Evolutionary conservation across 306 rosid genomes (phyloP), one percentile per base, ranked within the genome.

Genomic region (Quercus bicolor): DNA sequence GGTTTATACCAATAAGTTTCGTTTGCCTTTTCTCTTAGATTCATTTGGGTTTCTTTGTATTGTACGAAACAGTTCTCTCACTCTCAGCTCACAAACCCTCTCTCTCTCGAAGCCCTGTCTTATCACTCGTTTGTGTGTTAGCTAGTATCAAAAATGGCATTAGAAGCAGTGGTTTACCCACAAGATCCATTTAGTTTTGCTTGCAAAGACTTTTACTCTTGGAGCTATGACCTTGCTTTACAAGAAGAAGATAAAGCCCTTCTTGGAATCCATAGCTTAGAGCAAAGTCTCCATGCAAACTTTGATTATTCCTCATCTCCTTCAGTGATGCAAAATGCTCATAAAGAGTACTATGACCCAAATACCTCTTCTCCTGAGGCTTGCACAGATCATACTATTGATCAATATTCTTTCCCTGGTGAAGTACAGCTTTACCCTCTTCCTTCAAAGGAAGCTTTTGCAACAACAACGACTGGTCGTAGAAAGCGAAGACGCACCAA

Each of bases 401-500:
- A 26, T 21, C 68, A 74, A 9, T 48, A 48, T 54, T 68, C 56
- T n/a, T 13, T 60, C 56, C 4, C 43, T 0, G 29, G 56, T 40
- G 45, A 40, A 23, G 8, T 78, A 37, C 45, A 40, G 8, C 20
- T 51, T 24, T 76, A 61, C 33, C 52, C 72, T n/a, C 16, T 68
- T n/a, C 16, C 84, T 29, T 34, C 70, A 5, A 43, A 7, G 12
- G 83, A 43, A 2, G 20, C 80, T 10, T 8, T 8, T 40, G 45
- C 10, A 12, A 13, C 56, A 8, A 40, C 87, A 5, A 60, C 86
- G 15, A 70, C 84, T 0, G 75, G 77, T 2, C 84, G 97, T 15
- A 78, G 91, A 1, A 92, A 91, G 78, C 88, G 98, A 5, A 89
- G 92, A 28, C 92, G 97, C 8, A 89, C 87, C 26, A 90, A 84